Evolutionary conservation across 345 rosid genomes (phyloP), one percentile per base, ranked within the genome.

Genomic region (Eutrema yunnanense): DNA sequence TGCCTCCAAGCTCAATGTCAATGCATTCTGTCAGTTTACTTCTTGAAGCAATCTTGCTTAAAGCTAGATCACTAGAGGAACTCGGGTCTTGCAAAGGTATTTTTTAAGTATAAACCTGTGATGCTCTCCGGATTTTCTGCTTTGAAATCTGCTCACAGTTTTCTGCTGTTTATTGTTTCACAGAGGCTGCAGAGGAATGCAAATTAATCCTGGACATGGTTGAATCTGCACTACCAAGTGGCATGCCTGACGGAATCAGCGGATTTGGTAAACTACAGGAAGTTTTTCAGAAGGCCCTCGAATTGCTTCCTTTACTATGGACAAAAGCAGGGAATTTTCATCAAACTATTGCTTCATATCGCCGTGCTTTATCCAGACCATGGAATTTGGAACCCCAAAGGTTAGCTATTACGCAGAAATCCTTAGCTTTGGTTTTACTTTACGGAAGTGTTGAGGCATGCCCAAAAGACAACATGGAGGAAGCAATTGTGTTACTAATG

Each of bases 171-270:
- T 69, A 33, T 62, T 79, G 66, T 59, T 78, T 78, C 54, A 74
- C 82, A 95, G 99, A 88, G 80, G 98, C 97, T 82, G 99, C 95
- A 22, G 87, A 83, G 81, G 97, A 92, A 81, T 92, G 99, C 82
- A 82, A 84, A 62, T 69, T 84, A 56, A 88, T 92, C 30, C 52
- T 92, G 73, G 92, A 89, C 40, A 75, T 82, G 22, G 85, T 88
- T 73, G 99, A 90, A 78, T 77, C 91, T 57, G 92, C 92, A 16
- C 72, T 88, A 33, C 96, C 96, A 8, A 80, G 73, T 68, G 96
- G 98, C 38, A 84, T 89, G 84, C 85, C 83, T 27, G 78, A 80
- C 42, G 82, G 83, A 43, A 73, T 82, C 63, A 82, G 69, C 55
- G 91, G 86, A 56, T 88, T 85, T 56, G 83, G 85, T 85, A 96